Base-by-base conservation (phyloP, 106 monocot species). In the Chionographis japonica region DNA sequence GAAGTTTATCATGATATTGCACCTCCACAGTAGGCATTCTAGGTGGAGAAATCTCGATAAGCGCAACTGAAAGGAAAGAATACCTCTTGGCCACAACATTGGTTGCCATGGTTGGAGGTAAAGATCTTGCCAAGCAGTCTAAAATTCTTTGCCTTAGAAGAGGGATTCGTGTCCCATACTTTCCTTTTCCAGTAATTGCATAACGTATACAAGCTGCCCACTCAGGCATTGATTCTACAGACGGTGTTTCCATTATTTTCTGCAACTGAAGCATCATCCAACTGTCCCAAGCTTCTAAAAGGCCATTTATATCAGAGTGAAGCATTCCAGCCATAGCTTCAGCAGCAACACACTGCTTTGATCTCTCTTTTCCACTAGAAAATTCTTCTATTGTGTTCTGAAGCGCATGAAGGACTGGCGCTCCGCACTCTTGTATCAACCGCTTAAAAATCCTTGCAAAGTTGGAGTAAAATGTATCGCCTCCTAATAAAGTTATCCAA, bases 181-280 rank as follows among this genome's bases (percentile, higher is more conserved):
- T 98, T 73, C 93, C 98, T 82, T 98, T 98, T 20, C 98, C 93
- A 8, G 93, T 93, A 73, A 98, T 85, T 72, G 98, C 89, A 90
- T 98, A 98, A 16, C 87, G 77, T 70, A 98, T 79, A 17, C 93
- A 98, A 61, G 98, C 93, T 64, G 98, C 93, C 98, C 93, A 98
- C 52, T 98, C 98, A 58, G 98, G 90, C 59, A 79, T 78, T 16
- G 93, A 87, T 65, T 98, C 98, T 40, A 93, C 81, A 68, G 90
- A 87, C 77, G 98, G 77, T 16, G 83, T 40, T 72, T 62, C 46
- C 40, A 98, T 87, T 43, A 98, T 77, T 65, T 89, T 93, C 72
- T 90, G 70, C 54, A 98, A 57, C n/a, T 77, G 78, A 74, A 40
- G 20, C 77, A 79, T 80, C 50, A 93, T 85, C 90, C 98, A 98